Conservation (phyloP, 352 stramenopile genomes). For the Globisporangium carolinianum region DNA sequence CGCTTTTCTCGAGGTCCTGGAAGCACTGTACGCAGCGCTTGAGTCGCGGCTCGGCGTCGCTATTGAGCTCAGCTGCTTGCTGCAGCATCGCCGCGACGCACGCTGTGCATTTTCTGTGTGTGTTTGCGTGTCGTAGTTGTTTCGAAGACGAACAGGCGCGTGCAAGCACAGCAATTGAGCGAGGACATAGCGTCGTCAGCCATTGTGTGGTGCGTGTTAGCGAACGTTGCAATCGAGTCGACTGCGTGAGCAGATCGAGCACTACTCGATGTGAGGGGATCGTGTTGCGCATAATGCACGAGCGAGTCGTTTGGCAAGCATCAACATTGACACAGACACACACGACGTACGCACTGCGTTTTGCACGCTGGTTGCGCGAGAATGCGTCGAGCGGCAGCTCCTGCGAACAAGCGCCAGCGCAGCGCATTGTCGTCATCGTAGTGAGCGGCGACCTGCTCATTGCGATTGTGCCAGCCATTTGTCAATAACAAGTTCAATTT, state of each 20-base stretch:
- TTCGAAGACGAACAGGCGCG: too few relatives aligned
- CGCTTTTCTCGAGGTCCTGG: constrained; percentile 42
- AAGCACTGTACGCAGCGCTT: constrained; percentile 78
- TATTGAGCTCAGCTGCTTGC: constrained; percentile 11
- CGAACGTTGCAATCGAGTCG: too few relatives aligned
- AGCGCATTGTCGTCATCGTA: background rate
- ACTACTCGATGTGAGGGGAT: too few relatives aligned
- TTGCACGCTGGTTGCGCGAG: constrained; percentile 44
- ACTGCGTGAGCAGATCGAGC: too few relatives aligned
- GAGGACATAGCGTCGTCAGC: too few relatives aligned
- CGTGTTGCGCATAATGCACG: too few relatives aligned
- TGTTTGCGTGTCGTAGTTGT: background rate
- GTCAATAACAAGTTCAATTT: background rate
- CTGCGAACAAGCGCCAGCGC: constrained; percentile 17
- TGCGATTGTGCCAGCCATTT: background rate
- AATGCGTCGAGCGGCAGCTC: constrained; percentile 18
- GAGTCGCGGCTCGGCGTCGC: constrained; percentile 19
- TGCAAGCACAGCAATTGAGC: too few relatives aligned
- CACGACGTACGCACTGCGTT: constrained; percentile 35
- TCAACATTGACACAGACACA: too few relatives aligned
- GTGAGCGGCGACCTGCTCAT: background rate
- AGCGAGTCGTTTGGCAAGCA: background rate
- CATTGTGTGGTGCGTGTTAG: too few relatives aligned
- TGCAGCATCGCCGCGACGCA: constrained; percentile 34
- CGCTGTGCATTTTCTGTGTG: constrained; percentile 48